phyloP scores from a whole-genome alignment of 768 basidiomycete genomes.

The Asterophora lycoperdoides region DNA sequence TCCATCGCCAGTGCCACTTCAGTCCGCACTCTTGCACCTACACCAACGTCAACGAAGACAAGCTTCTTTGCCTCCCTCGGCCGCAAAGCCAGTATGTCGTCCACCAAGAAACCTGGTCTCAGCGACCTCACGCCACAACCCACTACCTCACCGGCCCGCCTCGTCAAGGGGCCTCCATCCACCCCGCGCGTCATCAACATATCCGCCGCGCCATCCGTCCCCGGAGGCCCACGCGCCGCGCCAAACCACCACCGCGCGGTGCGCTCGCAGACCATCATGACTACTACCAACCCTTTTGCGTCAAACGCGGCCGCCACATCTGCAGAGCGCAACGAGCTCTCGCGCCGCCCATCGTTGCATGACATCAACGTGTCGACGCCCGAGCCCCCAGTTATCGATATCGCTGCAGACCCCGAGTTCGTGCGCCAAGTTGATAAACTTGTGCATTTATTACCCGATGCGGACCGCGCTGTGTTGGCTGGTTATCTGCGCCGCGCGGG shows the following conservation, averaged over 20 bases:
- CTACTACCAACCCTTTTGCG: constrained; percentile 28
- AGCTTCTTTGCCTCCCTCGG: constrained; percentile 75
- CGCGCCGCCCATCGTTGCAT: constrained; percentile 37
- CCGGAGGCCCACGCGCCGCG: constrained; percentile 71
- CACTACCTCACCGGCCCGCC: constrained; percentile 23
- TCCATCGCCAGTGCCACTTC: constrained; percentile 36
- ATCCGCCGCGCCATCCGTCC: constrained; percentile 48
- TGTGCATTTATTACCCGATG: constrained; percentile 66
- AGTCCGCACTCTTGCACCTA: constrained; percentile 44
- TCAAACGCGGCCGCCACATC: constrained; percentile 15
- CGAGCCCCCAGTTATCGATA: constrained; percentile 31
- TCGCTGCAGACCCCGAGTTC: constrained; percentile 50
- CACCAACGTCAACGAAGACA: constrained; percentile 36
- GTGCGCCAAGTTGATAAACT: constrained; percentile 67
- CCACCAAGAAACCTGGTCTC: constrained; percentile 22
- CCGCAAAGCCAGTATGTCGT: constrained; percentile 54
- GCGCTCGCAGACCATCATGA: constrained; percentile 65
- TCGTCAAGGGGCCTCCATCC: constrained; percentile 20
- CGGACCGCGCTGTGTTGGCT: constrained; percentile 60
- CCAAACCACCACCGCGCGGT: constrained; percentile 48
- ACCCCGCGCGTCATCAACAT: constrained; percentile 31
- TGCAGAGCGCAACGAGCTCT: constrained; percentile 26
- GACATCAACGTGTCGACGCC: constrained; percentile 21
- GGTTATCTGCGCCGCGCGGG: constrained; percentile 72
- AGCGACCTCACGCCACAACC: constrained; percentile 17